These are phyloP conservation scores for Botrytis elliptica DNA, from an alignment of 2,329 filamentous ascomycete genomes.

Conservation along the genomic window DNA sequence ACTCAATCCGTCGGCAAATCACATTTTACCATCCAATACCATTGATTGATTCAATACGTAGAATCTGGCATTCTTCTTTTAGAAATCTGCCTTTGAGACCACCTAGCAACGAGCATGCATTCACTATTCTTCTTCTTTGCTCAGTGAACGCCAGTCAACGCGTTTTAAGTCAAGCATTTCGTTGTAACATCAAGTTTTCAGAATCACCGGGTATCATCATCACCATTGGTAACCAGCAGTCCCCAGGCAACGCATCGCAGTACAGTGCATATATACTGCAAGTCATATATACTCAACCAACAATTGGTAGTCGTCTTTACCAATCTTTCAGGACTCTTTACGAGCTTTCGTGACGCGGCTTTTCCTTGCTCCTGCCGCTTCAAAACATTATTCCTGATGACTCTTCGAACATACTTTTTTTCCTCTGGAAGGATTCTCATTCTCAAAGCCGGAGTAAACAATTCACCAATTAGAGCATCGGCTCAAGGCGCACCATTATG, in stretches of 20 bases:
- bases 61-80: constrained; percentile 5
- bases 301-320: constrained; percentile 1
- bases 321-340: neutral
- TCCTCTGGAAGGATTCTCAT: neutral
- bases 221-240: constrained; percentile 19
- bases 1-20: neutral
- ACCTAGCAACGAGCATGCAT: neutral
- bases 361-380: constrained; percentile 10
- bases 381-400: constrained; percentile 3
- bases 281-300: constrained; percentile 19
- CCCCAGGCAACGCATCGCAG: constrained; percentile 11
- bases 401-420: neutral
- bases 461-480: constrained; percentile 3
- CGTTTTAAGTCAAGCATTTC: constrained; percentile 1
- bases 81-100: neutral
- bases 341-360: constrained; percentile 4
- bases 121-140: neutral
- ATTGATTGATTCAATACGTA: neutral
- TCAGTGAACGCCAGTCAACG: neutral
- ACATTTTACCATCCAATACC: neutral
- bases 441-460: neutral
- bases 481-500: neutral
- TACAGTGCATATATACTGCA: constrained; percentile 8
- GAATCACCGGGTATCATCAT: constrained; percentile 14
- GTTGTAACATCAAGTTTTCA: constrained; percentile 8